phyloP scores from a whole-genome alignment of 1,139 yeast species.

The Lodderomyces jiufengensis region DNA sequence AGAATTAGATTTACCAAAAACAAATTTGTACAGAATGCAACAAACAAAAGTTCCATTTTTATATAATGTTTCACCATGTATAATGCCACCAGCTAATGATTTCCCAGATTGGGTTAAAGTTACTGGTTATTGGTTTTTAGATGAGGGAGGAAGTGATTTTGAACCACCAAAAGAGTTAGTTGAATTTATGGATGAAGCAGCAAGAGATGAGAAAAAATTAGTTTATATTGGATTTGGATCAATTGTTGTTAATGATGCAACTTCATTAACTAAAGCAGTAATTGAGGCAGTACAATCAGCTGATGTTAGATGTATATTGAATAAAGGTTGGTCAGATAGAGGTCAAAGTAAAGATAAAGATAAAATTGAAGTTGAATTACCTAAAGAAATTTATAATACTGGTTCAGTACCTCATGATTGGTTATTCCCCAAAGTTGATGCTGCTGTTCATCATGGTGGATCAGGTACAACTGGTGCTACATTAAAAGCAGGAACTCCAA shows the following conservation, averaged over 20 bases:
- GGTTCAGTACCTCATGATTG: conserved; percentile 90
- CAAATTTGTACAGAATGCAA: conserved; percentile 66
- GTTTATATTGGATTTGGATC: conserved; percentile 96
- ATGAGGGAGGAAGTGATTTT: conserved; percentile 63
- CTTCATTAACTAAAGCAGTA: conserved; percentile 71
- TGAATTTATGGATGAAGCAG: conserved; percentile 63
- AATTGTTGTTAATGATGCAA: conserved; percentile 83
- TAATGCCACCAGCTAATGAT: conserved; percentile 90
- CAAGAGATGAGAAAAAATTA: conserved; percentile 56
- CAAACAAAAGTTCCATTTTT: conserved; percentile 82
- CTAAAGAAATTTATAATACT: conserved; percentile 62
- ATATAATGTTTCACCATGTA: conserved; percentile 82
- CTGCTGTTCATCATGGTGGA: conserved; percentile 97
- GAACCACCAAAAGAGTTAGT: conserved; percentile 60
- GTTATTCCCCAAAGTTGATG: conserved; percentile 85
- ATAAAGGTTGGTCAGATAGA: conserved; percentile 95
- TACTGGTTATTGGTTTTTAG: conserved; percentile 93
- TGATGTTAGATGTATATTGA: conserved; percentile 80
- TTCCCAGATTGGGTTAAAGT: conserved; percentile 92
- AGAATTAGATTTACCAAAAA: conserved; percentile 59
- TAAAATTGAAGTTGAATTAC: conserved; percentile 53
- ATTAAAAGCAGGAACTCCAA: conserved; percentile 80
- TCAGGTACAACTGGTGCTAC: conserved; percentile 97
- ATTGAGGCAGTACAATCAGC: conserved; percentile 74
- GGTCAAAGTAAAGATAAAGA: conserved; percentile 25